Percentiles rank a stretch among this genome's conserved stretches.
Conservation (phyloP, 805 yeast species). For the fission yeast (Schizosaccharomyces pombe) region DNA sequence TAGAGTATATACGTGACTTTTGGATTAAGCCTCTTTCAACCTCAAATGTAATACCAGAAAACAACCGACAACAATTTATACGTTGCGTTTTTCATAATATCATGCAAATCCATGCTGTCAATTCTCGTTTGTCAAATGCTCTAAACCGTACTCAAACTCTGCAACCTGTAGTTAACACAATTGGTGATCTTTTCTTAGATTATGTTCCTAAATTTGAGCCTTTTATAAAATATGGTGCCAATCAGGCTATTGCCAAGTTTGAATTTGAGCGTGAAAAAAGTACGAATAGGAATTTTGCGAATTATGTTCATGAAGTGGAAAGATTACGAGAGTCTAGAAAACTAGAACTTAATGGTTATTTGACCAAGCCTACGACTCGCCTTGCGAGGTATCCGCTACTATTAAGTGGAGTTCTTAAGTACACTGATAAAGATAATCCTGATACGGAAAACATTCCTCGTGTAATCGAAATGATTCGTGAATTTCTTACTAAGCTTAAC, state of each 20-base stretch:
- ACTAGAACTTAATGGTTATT: constrained; percentile 74
- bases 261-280: constrained; percentile 86
- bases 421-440: constrained; percentile 50
- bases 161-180: constrained; percentile 57
- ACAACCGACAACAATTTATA: constrained; percentile 73
- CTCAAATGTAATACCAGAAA: constrained; percentile 66
- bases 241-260: constrained; percentile 82
- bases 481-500: constrained; percentile 54
- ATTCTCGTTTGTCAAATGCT: constrained; percentile 69
- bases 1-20: constrained; percentile 78
- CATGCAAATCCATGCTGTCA: constrained; percentile 62
- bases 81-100: constrained; percentile 81
- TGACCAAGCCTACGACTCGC: constrained; percentile 86
- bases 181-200: constrained; percentile 74
- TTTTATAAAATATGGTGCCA: constrained; percentile 83
- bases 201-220: constrained; percentile 76
- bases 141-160: constrained; percentile 66
- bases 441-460: constrained; percentile 45
- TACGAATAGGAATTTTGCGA: constrained; percentile 70
- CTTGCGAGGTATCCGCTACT: constrained; percentile 84
- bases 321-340: constrained; percentile 65
- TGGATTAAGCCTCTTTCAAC: constrained; percentile 81
- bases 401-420: constrained; percentile 58
- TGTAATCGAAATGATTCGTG: constrained; percentile 54
- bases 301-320: constrained; percentile 79